These are phyloP conservation scores for Cytauxzoon felis DNA, from an alignment of 169 alveolate species.

Conservation along the genomic window DNA sequence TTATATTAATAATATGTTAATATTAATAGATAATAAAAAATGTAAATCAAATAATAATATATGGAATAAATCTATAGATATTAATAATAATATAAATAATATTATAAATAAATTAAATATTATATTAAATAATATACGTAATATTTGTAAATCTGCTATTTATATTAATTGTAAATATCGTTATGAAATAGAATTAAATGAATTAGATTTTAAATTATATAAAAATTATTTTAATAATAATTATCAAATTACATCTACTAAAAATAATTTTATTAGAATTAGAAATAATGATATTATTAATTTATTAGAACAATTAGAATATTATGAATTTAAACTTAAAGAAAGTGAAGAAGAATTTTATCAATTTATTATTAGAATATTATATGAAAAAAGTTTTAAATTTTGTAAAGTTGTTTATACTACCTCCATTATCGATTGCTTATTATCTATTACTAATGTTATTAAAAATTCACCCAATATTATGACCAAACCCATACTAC, in stretches of 20 bases:
- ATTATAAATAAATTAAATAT: constrained; percentile 33
- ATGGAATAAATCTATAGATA: constrained; percentile 59
- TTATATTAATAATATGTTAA: constrained; percentile 57
- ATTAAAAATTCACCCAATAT: constrained; percentile 37
- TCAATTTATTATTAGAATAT: constrained; percentile 22
- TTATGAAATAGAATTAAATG: constrained; percentile 87
- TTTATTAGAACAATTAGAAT: constrained; percentile 36
- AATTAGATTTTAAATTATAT: constrained; percentile 67
- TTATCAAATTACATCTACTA: constrained; percentile 89
- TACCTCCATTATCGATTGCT: constrained; percentile 89
- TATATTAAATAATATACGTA: constrained; percentile 37
- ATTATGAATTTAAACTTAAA: constrained; percentile 73
- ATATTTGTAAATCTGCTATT: constrained; percentile 23
- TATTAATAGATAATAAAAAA: constrained; percentile 44
- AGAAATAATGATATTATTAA: constrained; percentile 71
- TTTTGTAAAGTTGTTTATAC: constrained; percentile 71
- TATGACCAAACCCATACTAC: constrained; percentile 25
- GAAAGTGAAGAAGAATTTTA: constrained; percentile 68
- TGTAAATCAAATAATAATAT: constrained; percentile 67
- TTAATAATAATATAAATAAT: constrained; percentile 30
- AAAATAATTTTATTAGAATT: constrained; percentile 87
- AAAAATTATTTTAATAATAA: constrained; percentile 33
- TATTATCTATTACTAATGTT: constrained; percentile 81
- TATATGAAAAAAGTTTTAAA: constrained; percentile 26
- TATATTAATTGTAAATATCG: constrained; percentile 83